Percentiles rank a stretch among this genome's conserved stretches.
These are phyloP conservation scores for Globisporangium mamillatum DNA, from an alignment of 352 stramenopile genomes.

Conservation along the genomic window DNA sequence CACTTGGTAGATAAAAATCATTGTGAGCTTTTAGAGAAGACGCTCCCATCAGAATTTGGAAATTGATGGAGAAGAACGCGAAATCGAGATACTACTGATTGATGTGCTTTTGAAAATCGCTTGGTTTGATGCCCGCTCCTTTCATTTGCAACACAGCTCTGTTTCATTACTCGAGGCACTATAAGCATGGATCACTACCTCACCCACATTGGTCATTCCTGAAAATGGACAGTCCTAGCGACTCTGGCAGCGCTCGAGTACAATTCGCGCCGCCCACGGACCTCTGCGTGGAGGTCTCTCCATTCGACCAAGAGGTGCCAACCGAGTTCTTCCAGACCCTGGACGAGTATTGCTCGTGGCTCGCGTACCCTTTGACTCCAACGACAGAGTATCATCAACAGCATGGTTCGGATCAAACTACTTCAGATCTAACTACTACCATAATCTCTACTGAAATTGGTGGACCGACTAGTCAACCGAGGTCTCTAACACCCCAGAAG, in stretches of 20 bases:
- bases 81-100: constrained; percentile 4
- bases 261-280: neutral
- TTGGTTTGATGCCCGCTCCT: neutral
- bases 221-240: constrained; percentile 6
- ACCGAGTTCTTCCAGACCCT: neutral
- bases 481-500: neutral
- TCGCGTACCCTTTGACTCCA: constrained; percentile 3
- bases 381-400: neutral
- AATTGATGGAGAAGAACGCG: constrained; percentile 12
- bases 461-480: no score
- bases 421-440: no score
- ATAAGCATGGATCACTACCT: neutral
- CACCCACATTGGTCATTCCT: neutral
- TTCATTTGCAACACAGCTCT: neutral
- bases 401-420: neutral
- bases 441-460: no score
- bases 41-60: neutral
- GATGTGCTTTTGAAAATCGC: constrained; percentile 1
- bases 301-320: neutral
- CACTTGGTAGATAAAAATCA: neutral
- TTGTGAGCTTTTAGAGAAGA: neutral
- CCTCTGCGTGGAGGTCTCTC: neutral
- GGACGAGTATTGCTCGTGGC: neutral
- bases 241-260: neutral
- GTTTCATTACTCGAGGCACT: neutral